A percentile compares a stretch with the other conserved stretches of the same genome.
phyloP scores from a whole-genome alignment of 2,329 filamentous ascomycete genomes.

The Biscogniauxia sp. region DNA sequence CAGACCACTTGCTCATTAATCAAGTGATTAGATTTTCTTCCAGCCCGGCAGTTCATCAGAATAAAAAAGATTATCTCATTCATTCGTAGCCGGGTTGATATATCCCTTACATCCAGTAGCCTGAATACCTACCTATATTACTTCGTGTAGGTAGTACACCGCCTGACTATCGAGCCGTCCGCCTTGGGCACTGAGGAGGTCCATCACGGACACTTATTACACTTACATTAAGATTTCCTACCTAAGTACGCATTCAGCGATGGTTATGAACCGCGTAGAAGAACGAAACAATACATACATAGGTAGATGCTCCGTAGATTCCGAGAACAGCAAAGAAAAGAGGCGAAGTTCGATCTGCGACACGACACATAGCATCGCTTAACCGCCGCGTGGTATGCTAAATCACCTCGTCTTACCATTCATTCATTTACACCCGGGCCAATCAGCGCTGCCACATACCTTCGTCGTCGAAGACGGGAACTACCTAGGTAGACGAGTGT shows the following conservation, averaged over 20 bases:
- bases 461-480: not conserved
- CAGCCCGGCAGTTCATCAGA: not conserved
- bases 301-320: no score
- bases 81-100: not conserved
- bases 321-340: not conserved
- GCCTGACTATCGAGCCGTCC: no score
- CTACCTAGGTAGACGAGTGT: not conserved
- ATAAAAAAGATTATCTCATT: not conserved
- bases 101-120: not conserved
- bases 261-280: no score
- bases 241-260: no score
- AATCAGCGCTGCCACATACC: not conserved
- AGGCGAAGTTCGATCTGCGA: not conserved
- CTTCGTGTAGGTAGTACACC: no score
- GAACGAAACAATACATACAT: no score
- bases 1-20: slow-evolving; percentile 1
- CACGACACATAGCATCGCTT: not conserved
- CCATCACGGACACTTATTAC: not conserved
- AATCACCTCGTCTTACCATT: not conserved
- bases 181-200: no score
- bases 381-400: not conserved
- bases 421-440: not conserved
- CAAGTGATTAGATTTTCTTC: not conserved
- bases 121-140: not conserved
- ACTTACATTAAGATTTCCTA: no score